These are phyloP conservation scores for Bruguiera gymnorhiza DNA, from an alignment of 345 rosid genomes.

Conservation along the genomic window DNA sequence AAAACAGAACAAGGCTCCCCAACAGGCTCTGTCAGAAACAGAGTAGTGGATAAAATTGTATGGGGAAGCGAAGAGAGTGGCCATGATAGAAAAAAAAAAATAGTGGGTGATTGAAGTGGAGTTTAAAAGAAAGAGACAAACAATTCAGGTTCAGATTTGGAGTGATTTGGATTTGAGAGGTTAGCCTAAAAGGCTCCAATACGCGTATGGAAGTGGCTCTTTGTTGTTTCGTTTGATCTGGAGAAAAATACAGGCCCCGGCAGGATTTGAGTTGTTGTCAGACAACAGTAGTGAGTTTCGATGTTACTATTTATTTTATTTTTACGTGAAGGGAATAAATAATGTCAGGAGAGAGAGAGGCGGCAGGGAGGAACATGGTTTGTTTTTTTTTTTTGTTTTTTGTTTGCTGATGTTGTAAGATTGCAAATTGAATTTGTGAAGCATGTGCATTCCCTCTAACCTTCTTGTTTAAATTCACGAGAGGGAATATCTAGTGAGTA, in stretches of 20 bases:
- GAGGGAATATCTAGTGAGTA: too few species aligned
- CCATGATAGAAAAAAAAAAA: not conserved
- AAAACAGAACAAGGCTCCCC: not conserved
- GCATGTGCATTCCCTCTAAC: too few species aligned
- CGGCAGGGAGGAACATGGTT: not conserved
- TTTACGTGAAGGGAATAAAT: not conserved
- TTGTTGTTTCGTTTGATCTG: constrained; percentile 10
- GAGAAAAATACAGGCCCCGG: constrained; percentile 17
- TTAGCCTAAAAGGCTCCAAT: not conserved
- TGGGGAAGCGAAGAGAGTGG: constrained; percentile 7
- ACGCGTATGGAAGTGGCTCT: constrained; percentile 15
- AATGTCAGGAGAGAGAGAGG: not conserved
- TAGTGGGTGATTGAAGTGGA: constrained; percentile 1
- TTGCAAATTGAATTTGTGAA: too few species aligned
- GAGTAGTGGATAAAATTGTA: not conserved
- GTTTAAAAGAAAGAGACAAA: not conserved
- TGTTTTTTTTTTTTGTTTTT: too few species aligned
- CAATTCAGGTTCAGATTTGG: constrained; percentile 8
- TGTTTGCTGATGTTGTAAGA: too few species aligned
- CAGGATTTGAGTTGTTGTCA: constrained; percentile 17
- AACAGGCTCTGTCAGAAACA: constrained; percentile 11
- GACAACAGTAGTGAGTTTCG: constrained; percentile 16
- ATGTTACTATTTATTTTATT: not conserved
- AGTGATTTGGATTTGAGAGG: not conserved
- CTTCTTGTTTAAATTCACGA: too few species aligned